phyloP scores from a whole-genome alignment of 2,329 filamentous ascomycete genomes.

The Sclerotinia borealis region DNA sequence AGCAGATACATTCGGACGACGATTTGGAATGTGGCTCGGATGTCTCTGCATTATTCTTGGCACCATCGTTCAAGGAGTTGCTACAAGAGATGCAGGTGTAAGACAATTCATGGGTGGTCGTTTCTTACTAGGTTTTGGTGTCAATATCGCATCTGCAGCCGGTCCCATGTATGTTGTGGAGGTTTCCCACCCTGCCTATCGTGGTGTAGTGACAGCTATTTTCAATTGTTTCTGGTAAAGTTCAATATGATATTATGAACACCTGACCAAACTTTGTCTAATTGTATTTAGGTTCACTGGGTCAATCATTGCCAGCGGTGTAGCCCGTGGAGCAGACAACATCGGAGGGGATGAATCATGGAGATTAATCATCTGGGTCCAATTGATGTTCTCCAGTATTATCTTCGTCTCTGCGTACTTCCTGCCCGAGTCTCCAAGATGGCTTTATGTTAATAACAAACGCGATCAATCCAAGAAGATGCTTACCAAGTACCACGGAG shows the following conservation, averaged over 20 bases:
- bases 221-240: slow-evolving; percentile 11
- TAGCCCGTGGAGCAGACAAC: slow-evolving; percentile 45
- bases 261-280: not conserved
- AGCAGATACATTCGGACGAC: slow-evolving; percentile 43
- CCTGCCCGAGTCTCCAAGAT: slow-evolving; percentile 57
- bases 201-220: slow-evolving; percentile 36
- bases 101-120: slow-evolving; percentile 49
- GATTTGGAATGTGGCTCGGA: slow-evolving; percentile 43
- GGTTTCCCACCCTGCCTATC: slow-evolving; percentile 41
- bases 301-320: slow-evolving; percentile 49
- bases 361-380: slow-evolving; percentile 47
- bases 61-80: slow-evolving; percentile 40
- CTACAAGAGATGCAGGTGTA: slow-evolving; percentile 31
- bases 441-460: slow-evolving; percentile 52
- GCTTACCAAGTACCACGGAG: slow-evolving; percentile 50
- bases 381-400: slow-evolving; percentile 39
- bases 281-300: slow-evolving; percentile 39
- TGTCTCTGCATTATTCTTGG: slow-evolving; percentile 41
- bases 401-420: slow-evolving; percentile 45
- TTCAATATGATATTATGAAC: not conserved
- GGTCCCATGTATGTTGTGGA: slow-evolving; percentile 45
- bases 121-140: slow-evolving; percentile 55
- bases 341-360: slow-evolving; percentile 38
- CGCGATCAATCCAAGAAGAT: slow-evolving; percentile 46
- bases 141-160: slow-evolving; percentile 41